phyloP scores from a whole-genome alignment of 1,284 basidiomycete species.

The Ustilago trichophora region DNA sequence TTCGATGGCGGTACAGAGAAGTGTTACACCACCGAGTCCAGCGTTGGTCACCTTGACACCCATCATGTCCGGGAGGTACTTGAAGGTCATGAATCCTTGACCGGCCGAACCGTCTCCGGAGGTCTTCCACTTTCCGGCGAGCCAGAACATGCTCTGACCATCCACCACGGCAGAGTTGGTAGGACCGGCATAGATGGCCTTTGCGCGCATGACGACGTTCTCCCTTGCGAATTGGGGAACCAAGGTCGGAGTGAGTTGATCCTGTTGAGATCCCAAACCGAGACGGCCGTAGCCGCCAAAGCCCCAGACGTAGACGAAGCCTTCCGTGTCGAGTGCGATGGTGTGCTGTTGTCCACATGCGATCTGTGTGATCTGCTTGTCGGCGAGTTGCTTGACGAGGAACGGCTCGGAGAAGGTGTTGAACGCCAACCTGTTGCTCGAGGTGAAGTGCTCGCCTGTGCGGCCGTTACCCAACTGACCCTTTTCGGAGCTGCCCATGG shows the following conservation, averaged over 20 bases:
- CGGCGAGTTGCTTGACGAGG: slow-evolving; percentile 75
- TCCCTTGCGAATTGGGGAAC: slow-evolving; percentile 67
- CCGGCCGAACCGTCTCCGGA: slow-evolving; percentile 80
- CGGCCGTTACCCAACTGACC: slow-evolving; percentile 91
- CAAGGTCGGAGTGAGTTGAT: slow-evolving; percentile 69
- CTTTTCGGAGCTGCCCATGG: slow-evolving; percentile 89
- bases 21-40: slow-evolving; percentile 85
- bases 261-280: slow-evolving; percentile 79
- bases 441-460: slow-evolving; percentile 85
- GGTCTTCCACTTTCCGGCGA: slow-evolving; percentile 79
- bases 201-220: slow-evolving; percentile 75
- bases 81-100: slow-evolving; percentile 49
- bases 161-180: slow-evolving; percentile 85
- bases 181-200: slow-evolving; percentile 79
- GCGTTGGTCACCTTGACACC: slow-evolving; percentile 68
- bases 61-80: slow-evolving; percentile 61
- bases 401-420: slow-evolving; percentile 76
- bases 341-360: slow-evolving; percentile 87
- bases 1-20: slow-evolving; percentile 79
- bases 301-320: slow-evolving; percentile 76
- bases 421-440: slow-evolving; percentile 81
- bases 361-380: slow-evolving; percentile 80
- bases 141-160: slow-evolving; percentile 80
- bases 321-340: slow-evolving; percentile 78
- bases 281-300: slow-evolving; percentile 68